Percentiles rank a stretch among this genome's conserved stretches.
These are phyloP conservation scores for Fomitopsis pulvina DNA, from an alignment of 768 basidiomycete species.

Conservation along the genomic window DNA sequence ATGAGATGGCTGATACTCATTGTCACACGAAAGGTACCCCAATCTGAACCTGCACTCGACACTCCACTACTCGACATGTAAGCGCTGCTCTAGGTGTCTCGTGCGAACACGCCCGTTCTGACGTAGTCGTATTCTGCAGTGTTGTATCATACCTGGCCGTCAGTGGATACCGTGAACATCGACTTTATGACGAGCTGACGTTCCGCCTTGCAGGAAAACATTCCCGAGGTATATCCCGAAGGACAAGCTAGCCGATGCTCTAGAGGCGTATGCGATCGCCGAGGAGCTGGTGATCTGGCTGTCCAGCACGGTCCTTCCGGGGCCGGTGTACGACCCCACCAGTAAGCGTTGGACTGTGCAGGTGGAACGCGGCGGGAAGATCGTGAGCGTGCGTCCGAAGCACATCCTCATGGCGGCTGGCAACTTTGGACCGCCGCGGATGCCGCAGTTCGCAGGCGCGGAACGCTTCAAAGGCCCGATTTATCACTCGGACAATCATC, in stretches of 20 bases:
- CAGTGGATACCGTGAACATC: constrained; percentile 25
- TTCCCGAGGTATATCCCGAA: constrained; percentile 36
- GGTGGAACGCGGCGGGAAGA: constrained; percentile 24
- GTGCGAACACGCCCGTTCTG: not conserved
- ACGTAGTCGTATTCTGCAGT: too few species aligned
- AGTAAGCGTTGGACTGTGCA: constrained; percentile 29
- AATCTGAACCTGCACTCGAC: constrained; percentile 34
- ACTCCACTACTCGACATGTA: constrained; percentile 9
- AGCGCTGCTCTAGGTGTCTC: not conserved
- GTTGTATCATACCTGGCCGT: constrained; percentile 33
- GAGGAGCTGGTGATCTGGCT: constrained; percentile 41
- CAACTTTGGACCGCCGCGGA: constrained; percentile 24
- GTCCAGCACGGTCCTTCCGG: constrained; percentile 23
- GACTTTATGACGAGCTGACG: not conserved
- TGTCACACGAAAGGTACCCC: constrained; percentile 22
- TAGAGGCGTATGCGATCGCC: constrained; percentile 33
- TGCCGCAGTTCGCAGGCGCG: constrained; percentile 22
- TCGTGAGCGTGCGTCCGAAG: constrained; percentile 26
- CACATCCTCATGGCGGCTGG: constrained; percentile 33
- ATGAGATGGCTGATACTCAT: not conserved
- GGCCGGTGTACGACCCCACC: constrained; percentile 27
- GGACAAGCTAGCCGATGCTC: constrained; percentile 37
- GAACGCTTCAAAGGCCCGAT: constrained; percentile 25
- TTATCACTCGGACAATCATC: constrained; percentile 28
- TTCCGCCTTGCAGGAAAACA: constrained; percentile 10